Base-by-base conservation (phyloP, 2,329 filamentous ascomycete genomes). In the Apiospora arundinis region DNA sequence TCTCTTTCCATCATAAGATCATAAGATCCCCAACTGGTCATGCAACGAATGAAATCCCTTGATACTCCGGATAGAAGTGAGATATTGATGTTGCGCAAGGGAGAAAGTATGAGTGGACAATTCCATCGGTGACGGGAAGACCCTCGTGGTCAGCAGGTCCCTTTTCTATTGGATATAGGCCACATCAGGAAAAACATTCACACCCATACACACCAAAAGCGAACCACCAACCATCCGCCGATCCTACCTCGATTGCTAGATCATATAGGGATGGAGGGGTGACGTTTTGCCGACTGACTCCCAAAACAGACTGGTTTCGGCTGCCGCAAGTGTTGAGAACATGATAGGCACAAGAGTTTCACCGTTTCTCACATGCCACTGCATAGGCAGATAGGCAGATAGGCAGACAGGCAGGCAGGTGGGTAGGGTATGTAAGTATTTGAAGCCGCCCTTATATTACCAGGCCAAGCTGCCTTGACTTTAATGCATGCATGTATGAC, bases 141-240 rank as follows among this genome's bases (percentile, higher is more conserved):
- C 28, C 56, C 56, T 63, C 32, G 56, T 63, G 56, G 56, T 63
- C 56, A 63, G 56, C 56, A 63, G 56, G 56, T 9, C 28, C 40
- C 32, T 40, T n/a, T 40, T n/a, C 32, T 63, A 63, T 63, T 63
- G 32, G 56, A 8, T 7, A n/a, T 40, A 6, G 56, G 56, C 32
- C n/a, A 28, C 32, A 60, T 14, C 21, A 32, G 28, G 28, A 18
- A 60, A 32, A 28, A 60, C 52, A 37, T 25, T 11, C 46, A 49
- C 46, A 49, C n/a, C 28, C 52, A 32, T 45, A 25, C n/a, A 37
- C 52, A 32, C 49, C 49, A 21, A 21, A 60, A 16, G 16, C 28
- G 21, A 60, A 60, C 52, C 52, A 37, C 52, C 52, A 60, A 60
- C 52, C 8, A 4, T 18, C 18, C 7, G 52, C 52, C 28, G 52